Base-by-base conservation (phyloP, 2,329 filamentous ascomycete genomes). In the Byssoonygena ceratinophila region DNA sequence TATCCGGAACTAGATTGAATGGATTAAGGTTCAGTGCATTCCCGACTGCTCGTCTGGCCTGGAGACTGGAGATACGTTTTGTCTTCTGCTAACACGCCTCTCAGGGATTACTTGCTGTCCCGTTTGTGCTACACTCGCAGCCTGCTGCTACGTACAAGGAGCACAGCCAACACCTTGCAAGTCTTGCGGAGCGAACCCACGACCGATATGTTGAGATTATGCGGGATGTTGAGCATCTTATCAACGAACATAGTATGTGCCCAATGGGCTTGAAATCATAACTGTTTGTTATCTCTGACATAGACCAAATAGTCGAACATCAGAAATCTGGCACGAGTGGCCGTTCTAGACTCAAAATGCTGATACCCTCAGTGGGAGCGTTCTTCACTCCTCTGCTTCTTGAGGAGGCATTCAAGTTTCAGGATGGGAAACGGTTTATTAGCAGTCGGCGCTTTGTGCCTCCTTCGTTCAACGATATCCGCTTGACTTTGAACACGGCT, bases 381-480 rank as follows among this genome's bases (percentile, higher is more conserved):
- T 97, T 97, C 75, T 97, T 96, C 72, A 97, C 91, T 0, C 79
- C 84, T 4, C 74, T 97, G 2, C 84, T 86, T 1, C 79, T 97
- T 7, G 87, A 91, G 64, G 87, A 89, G 46, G 91, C 91, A 5
- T 97, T 97, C 72, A 83, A 83, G 59, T 91, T 87, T 69, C 92
- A 97, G 69, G 92, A 98, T 67, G 72, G 77, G 54, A 83, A 83
- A 58, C 82, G 92, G 5, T 85, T 84, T 68, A 98, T 98, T 63
- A 94, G 88, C 25, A 88, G 84, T 1, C 79, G 92, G 22, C 83
- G 92, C 55, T 97, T 96, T 65, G 92, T 98, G 1, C 86, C 91
- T 0, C 92, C 92, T 0, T 94, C 87, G 1, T 98, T 98, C 77
- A 98, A 98, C 71, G 92, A 98, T 66, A 82, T 98, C 54, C 83